Evolutionary conservation across 331 rosid species (phyloP).

Genomic region (Malus hybrid): DNA sequence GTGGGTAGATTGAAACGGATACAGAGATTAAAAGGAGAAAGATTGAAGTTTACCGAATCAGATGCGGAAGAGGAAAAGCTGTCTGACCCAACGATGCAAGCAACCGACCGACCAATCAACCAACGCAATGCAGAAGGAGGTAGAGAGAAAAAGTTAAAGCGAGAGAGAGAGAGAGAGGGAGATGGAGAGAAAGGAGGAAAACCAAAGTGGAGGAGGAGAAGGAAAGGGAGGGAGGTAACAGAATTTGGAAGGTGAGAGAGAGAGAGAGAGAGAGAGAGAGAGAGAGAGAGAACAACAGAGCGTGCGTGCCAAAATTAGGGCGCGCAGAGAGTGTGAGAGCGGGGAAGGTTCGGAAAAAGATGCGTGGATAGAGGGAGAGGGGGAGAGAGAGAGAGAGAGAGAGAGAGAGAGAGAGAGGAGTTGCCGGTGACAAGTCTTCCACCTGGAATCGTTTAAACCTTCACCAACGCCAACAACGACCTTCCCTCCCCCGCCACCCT

Average conservation of each 20-base stretch:
- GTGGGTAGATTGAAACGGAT: not conserved
- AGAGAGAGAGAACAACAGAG: not conserved
- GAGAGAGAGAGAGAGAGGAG: not conserved
- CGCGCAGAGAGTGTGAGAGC: not conserved
- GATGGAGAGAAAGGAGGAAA: not conserved
- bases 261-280: not conserved
- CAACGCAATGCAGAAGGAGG: not conserved
- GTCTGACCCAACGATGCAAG: not conserved
- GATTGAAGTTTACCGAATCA: not conserved
- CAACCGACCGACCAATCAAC: not conserved
- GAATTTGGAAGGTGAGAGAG: not conserved
- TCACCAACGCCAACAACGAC: not conserved
- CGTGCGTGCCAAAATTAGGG: constrained; percentile 12
- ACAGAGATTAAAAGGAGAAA: not conserved
- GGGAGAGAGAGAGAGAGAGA: not conserved
- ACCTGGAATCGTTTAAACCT: not conserved
- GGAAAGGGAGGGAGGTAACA: not conserved
- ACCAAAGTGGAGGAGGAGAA: too few relatives aligned
- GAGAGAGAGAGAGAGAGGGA: not conserved
- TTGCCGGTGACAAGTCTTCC: not conserved
- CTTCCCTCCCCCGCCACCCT: too few relatives aligned
- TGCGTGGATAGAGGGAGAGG: constrained; percentile 2
- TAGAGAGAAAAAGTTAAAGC: not conserved
- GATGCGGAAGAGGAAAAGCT: not conserved
- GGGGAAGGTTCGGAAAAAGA: constrained; percentile 5